A percentile compares a stretch with the other conserved stretches of the same genome.
These are phyloP conservation scores for Amaranthus cruentus DNA, from an alignment of 148 eudicot species.

Conservation along the genomic window DNA sequence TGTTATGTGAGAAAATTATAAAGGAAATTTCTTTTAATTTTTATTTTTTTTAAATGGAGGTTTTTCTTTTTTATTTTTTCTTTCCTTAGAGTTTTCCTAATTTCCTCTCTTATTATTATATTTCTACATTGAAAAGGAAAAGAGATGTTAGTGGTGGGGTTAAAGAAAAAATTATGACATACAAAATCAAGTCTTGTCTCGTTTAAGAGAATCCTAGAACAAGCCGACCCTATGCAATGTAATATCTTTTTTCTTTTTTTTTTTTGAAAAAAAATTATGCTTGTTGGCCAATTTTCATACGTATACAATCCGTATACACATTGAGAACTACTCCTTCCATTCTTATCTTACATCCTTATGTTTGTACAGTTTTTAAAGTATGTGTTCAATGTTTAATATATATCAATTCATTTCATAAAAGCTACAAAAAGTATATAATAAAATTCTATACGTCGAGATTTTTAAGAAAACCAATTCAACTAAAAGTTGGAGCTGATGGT, in stretches of 20 bases:
- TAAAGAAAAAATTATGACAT: conserved; percentile 29
- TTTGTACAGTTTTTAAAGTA: no score
- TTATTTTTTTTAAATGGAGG: background rate
- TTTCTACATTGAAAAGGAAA: background rate
- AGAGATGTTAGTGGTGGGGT: conserved; percentile 37
- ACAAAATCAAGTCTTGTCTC: conserved; percentile 25
- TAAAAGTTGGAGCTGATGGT: no score
- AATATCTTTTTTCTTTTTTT: background rate
- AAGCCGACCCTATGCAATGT: conserved; percentile 3
- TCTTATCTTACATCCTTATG: no score
- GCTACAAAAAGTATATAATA: no score
- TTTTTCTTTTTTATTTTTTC: no score
- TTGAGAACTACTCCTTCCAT: no score
- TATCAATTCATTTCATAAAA: no score
- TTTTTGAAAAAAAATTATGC: background rate
- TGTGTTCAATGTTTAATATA: no score
- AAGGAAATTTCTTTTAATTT: background rate
- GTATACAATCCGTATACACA: background rate
- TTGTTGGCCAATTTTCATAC: background rate
- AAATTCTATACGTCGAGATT: no score
- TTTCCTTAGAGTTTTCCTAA: no score
- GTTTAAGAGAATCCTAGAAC: conserved; percentile 40
- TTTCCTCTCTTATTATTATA: background rate
- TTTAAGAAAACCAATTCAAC: no score
- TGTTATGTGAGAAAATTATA: conserved; percentile 29